Evolutionary conservation across 768 basidiomycete genomes (phyloP).

Genomic region (Lactarius vividus): DNA sequence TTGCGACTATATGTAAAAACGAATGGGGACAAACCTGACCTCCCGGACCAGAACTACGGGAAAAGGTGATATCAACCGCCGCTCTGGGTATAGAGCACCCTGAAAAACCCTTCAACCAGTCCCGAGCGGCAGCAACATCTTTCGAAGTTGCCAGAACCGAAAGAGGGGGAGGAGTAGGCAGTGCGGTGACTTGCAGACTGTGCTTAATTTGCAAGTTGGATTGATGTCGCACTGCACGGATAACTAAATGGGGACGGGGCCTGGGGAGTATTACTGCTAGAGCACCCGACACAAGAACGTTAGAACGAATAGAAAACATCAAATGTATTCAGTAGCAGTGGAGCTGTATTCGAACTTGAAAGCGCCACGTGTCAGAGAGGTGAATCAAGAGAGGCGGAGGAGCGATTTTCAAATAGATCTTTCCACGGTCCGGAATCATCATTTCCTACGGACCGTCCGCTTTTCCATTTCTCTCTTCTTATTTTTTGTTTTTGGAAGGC

Average conservation of each 20-base stretch:
- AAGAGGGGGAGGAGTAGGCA: constrained; percentile 26
- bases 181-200: constrained; percentile 5
- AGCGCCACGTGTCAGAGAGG: not conserved
- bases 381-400: too few relatives aligned
- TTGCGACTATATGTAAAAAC: not conserved
- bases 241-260: not conserved
- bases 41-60: constrained; percentile 81
- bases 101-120: constrained; percentile 24
- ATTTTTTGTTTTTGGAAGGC: too few relatives aligned
- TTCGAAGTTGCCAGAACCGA: constrained; percentile 18
- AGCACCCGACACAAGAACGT: not conserved
- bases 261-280: not conserved
- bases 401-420: too few relatives aligned
- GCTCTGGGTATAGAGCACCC: constrained; percentile 44
- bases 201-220: constrained; percentile 8
- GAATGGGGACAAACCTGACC: constrained; percentile 56
- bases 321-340: not conserved
- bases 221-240: constrained; percentile 8
- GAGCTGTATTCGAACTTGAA: not conserved
- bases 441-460: too few relatives aligned
- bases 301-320: constrained; percentile 5
- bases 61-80: constrained; percentile 62
- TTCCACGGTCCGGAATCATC: too few relatives aligned
- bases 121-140: constrained; percentile 22
- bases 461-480: too few relatives aligned